Base-by-base conservation (phyloP, 306 rosid species). In the Rubus parviflorus region DNA sequence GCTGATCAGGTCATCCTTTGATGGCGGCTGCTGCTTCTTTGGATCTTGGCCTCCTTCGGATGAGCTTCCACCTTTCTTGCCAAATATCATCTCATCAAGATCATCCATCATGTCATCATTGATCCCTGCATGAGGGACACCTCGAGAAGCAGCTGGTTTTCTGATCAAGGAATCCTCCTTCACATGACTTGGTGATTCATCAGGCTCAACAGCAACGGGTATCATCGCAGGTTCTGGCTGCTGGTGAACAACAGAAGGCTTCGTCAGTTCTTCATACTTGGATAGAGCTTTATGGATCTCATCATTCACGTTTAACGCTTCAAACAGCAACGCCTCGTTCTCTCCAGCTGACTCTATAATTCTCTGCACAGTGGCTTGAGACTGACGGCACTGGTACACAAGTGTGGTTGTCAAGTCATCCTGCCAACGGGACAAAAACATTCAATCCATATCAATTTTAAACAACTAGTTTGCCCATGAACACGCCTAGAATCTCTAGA, bases 21-120 rank as follows among this genome's bases (percentile, higher is more conserved):
- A 43, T 17, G 97, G 48, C 53, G 96, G 47, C 72, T 78, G 88
- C 64, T 76, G 92, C 82, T 94, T 94, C 92, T 92, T 92, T 45
- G 88, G 69, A 60, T 89, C 92, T 12, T 84, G 91, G 61, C 85
- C 84, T 20, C 83, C 87, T 62, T 75, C 86, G 0, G 97, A 88
- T 47, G 89, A 46, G 47, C 83, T 89, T 56, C 93, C 93, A 2
- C 86, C 65, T 79, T 89, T 92, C 84, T 81, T 96, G 46, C 99
- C 99, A 70, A 96, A 96, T 78, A 96, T 96, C 99, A 96, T 96
- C 81, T 96, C 98, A 72, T 96, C 99, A 2, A 96, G 97, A 88
- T 96, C 98, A 80, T 96, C 99, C 93, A 96, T 88, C 99, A 96
- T 93, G 25, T 96, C 99, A 20, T 92, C 99, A 0, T 83, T 85